Percentiles rank a stretch among this genome's conserved stretches.
Conservation (phyloP, 2,329 filamentous ascomycete genomes). For the Eurotiales sp. region DNA sequence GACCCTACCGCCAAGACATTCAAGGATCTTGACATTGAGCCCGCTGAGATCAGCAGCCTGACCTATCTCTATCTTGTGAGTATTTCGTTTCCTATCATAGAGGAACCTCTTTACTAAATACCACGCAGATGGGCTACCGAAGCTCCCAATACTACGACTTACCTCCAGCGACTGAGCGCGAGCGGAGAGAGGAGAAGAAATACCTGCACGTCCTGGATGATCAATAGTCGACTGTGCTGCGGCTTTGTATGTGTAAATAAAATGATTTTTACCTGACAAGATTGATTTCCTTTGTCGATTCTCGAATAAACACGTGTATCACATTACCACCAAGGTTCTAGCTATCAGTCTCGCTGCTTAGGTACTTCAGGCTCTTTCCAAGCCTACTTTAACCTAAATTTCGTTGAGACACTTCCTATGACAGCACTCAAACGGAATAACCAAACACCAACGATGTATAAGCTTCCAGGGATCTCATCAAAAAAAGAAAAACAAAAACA, state of each 20-base stretch:
- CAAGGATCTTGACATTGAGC: slow-evolving; percentile 85
- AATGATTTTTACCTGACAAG: slow-evolving; percentile 14
- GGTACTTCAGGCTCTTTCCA: too few species aligned
- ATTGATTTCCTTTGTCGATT: slow-evolving; percentile 15
- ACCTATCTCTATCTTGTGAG: slow-evolving; percentile 92
- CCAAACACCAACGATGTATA: too few species aligned
- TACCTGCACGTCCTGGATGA: slow-evolving; percentile 92
- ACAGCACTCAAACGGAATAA: too few species aligned
- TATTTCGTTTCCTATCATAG: slow-evolving; percentile 15
- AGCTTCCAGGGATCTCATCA: too few species aligned
- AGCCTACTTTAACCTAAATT: too few species aligned
- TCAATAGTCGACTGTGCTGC: slow-evolving; percentile 51
- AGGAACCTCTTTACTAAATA: too few species aligned
- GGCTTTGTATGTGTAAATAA: slow-evolving; percentile 17
- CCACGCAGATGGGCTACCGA: slow-evolving; percentile 75
- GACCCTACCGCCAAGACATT: slow-evolving; percentile 92
- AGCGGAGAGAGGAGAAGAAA: slow-evolving; percentile 92
- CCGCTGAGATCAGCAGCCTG: slow-evolving; percentile 77
- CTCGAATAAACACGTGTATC: slow-evolving; percentile 7
- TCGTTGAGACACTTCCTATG: too few species aligned
- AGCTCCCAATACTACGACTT: slow-evolving; percentile 87
- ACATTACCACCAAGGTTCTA: too few species aligned
- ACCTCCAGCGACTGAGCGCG: slow-evolving; percentile 88
- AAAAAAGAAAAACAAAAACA: too few species aligned
- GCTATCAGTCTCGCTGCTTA: too few species aligned